phyloP scores from a whole-genome alignment of 441 rosid species.

The Adansonia rubrostipa region DNA sequence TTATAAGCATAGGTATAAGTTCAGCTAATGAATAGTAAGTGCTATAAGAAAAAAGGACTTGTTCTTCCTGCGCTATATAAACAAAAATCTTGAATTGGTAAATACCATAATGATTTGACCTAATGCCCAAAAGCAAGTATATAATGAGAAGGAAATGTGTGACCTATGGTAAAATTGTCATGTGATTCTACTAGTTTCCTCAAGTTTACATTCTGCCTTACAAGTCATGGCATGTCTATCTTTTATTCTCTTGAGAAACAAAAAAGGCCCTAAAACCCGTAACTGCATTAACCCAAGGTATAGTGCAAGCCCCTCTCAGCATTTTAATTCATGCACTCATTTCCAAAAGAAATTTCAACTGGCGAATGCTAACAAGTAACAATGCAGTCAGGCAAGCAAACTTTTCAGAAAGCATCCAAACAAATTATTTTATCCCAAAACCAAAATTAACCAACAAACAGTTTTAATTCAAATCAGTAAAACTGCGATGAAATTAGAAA shows the following conservation, averaged over 20 bases:
- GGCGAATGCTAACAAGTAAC: background rate
- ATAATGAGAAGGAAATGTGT: background rate
- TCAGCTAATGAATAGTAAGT: background rate
- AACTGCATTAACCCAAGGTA: background rate
- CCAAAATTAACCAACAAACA: background rate
- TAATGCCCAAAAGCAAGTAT: background rate
- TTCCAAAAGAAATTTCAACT: slow-evolving; percentile 1
- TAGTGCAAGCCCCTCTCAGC: background rate
- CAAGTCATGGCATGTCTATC: background rate
- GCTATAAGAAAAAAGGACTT: background rate
- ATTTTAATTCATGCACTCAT: background rate
- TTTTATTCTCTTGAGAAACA: background rate
- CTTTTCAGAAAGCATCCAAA: background rate
- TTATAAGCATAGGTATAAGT: slow-evolving; percentile 7
- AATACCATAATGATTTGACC: background rate
- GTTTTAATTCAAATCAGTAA: background rate
- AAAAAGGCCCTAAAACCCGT: background rate
- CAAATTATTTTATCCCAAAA: background rate
- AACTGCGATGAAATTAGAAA: background rate
- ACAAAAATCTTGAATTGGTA: background rate
- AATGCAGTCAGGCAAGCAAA: background rate
- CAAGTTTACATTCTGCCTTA: background rate
- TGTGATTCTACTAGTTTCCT: background rate
- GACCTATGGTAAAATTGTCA: background rate
- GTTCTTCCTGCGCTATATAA: slow-evolving; percentile 3